A percentile compares a stretch with the other conserved stretches of the same genome.
These are phyloP conservation scores for Rhodocollybia butyracea DNA, from an alignment of 768 basidiomycete genomes.

Conservation along the genomic window DNA sequence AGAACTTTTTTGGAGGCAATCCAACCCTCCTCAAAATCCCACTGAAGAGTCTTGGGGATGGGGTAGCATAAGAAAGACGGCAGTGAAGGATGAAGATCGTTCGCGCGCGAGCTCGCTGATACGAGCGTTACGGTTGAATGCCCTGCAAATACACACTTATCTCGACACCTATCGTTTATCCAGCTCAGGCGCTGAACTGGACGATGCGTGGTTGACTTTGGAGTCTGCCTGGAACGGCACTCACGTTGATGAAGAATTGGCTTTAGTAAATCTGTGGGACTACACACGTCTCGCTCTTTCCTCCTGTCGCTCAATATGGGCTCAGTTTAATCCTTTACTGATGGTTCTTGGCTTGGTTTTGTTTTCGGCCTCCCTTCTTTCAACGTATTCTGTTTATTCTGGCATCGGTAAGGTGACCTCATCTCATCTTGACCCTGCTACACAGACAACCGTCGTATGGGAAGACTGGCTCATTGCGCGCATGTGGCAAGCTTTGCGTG, in stretches of 20 bases:
- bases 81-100: conserved; percentile 18
- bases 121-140: conserved; percentile 67
- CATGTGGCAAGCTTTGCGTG: conserved; percentile 29
- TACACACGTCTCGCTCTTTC: conserved; percentile 63
- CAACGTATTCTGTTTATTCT: conserved; percentile 53
- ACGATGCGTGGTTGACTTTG: conserved; percentile 56
- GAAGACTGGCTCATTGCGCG: conserved; percentile 37
- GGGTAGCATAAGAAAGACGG: background rate
- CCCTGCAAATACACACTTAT: conserved; percentile 72
- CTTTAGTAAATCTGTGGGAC: conserved; percentile 37
- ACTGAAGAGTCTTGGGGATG: background rate
- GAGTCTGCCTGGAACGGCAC: conserved; percentile 41
- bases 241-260: conserved; percentile 13
- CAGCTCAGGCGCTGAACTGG: conserved; percentile 69
- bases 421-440: conserved; percentile 24
- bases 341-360: conserved; percentile 73
- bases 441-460: conserved; percentile 30
- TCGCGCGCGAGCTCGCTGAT: conserved; percentile 35
- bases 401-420: conserved; percentile 15
- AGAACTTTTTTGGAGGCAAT: conserved; percentile 71
- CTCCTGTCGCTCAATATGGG: conserved; percentile 87
- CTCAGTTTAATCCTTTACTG: conserved; percentile 80
- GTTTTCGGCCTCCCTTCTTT: conserved; percentile 52
- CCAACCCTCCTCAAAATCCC: background rate
- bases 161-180: conserved; percentile 73